Conservation (phyloP, 2,329 filamentous ascomycete species). For the Lizonia empirigonia region DNA sequence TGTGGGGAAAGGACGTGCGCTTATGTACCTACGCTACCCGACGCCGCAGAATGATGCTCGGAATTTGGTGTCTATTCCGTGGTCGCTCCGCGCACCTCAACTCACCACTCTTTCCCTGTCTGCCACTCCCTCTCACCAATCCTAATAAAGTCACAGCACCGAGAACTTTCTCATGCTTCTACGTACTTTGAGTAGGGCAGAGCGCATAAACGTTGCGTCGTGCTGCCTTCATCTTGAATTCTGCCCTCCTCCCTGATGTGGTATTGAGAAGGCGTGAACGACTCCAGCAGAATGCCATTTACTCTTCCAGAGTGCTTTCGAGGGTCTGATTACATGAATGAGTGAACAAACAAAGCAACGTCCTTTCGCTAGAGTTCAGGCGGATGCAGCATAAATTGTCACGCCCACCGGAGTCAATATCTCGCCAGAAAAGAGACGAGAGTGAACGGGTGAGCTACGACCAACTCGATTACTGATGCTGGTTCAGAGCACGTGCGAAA, state of each 20-base stretch:
- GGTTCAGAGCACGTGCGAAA: background rate
- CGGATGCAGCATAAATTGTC: too few relatives aligned
- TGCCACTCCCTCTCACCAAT: background rate
- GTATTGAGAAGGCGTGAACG: background rate
- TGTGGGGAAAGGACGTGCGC: conserved; percentile 12
- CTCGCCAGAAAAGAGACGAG: too few relatives aligned
- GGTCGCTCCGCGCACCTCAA: conserved; percentile 1
- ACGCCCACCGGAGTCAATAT: too few relatives aligned
- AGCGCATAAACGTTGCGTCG: too few relatives aligned
- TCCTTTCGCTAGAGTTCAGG: background rate
- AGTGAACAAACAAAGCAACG: background rate
- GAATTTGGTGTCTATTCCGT: conserved; percentile 13
- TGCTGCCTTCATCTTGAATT: background rate
- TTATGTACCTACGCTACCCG: conserved; percentile 12
- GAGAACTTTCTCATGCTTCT: background rate
- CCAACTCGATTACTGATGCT: background rate
- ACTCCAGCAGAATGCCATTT: background rate
- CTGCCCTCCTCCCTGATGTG: background rate
- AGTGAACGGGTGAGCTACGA: too few relatives aligned
- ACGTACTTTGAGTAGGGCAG: background rate
- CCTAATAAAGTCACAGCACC: background rate
- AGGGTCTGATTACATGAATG: background rate
- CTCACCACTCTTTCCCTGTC: background rate
- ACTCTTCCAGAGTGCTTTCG: background rate
- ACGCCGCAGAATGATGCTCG: background rate